Base-by-base conservation (phyloP, 495 filamentous ascomycete species). In the Aspergillus taichungensis region DNA sequence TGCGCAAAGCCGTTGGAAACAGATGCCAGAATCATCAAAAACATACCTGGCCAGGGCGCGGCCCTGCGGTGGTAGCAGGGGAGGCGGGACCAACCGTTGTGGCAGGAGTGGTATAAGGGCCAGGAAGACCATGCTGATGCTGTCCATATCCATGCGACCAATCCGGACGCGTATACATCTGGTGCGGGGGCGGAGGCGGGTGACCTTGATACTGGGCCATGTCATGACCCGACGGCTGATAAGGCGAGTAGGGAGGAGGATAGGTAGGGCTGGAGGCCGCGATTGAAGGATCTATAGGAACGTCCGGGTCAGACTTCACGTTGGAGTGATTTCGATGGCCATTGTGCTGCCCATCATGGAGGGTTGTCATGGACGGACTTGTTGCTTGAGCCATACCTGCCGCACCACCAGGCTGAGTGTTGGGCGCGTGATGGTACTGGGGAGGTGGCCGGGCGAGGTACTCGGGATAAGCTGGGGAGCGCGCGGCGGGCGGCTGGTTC, bases 261-360 rank as follows among this genome's bases (percentile, higher is more conserved):
- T 95, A 95, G 51, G 87, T 86, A 42, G 91, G 88, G 73, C 88
- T 95, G 47, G 88, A 82, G 55, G 85, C 83, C 65, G 92, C 85
- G 55, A 96, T 92, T 55, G 88, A 90, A 52, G 91, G 88, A 94
- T 98, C 92, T 96, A 95, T 85, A 85, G 88, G 89, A 73, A 92
- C 79, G 79, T 88, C 82, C 79, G 77, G 76, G 88, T 95, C 84
- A 95, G 88, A 91, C 68, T 86, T 88, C 65, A 79, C 74, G 73
- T 82, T 82, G 61, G 80, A 71, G 58, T 75, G 71, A 59, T 68
- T 71, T 67, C 74, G 70, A 72, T 68, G 67, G 69, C 74, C 74
- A 70, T 84, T 77, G 75, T 77, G 75, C 68, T 79, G 77, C 59
- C 73, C 76, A 67, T 78, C 81, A 83, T 84, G 79, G 75, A 78